A percentile compares a stretch with the other conserved stretches of the same genome.
Evolutionary conservation across 306 rosid species (phyloP).

Genomic region (Glycine soja): DNA sequence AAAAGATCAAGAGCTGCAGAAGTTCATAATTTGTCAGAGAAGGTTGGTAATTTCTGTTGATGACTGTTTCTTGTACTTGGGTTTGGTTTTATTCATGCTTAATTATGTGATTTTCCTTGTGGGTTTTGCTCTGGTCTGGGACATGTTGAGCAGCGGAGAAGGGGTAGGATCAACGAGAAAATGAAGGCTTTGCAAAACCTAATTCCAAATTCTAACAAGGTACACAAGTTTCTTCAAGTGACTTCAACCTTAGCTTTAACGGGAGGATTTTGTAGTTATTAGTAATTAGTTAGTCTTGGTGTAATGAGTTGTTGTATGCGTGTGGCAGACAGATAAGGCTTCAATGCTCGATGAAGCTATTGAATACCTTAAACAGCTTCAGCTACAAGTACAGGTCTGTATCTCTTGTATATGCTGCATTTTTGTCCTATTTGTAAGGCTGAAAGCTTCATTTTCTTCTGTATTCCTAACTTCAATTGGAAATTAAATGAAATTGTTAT

Average conservation of each 20-base stretch:
- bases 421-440: slow-evolving; percentile 11
- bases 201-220: slow-evolving; percentile 97
- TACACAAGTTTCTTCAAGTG: slow-evolving; percentile 29
- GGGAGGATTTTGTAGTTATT: slow-evolving; percentile 13
- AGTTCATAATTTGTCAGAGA: slow-evolving; percentile 97
- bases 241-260: neutral
- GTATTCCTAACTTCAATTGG: too few relatives aligned
- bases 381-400: slow-evolving; percentile 94
- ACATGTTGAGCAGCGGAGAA: slow-evolving; percentile 77
- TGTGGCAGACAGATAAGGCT: slow-evolving; percentile 89
- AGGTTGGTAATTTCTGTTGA: slow-evolving; percentile 55
- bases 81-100: slow-evolving; percentile 1
- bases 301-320: slow-evolving; percentile 31
- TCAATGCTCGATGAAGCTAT: slow-evolving; percentile 98
- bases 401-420: slow-evolving; percentile 28
- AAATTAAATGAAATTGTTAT: too few relatives aligned
- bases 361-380: slow-evolving; percentile 98
- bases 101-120: slow-evolving; percentile 2
- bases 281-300: slow-evolving; percentile 7
- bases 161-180: slow-evolving; percentile 96
- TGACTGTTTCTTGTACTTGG: neutral
- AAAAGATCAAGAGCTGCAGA: slow-evolving; percentile 98
- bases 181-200: slow-evolving; percentile 95
- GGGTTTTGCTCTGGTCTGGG: slow-evolving; percentile 41
- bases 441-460: slow-evolving; percentile 15